A percentile compares a stretch with the other conserved stretches of the same genome.
Conservation (phyloP, 1,284 basidiomycete genomes). For the Sparassis latifolia region DNA sequence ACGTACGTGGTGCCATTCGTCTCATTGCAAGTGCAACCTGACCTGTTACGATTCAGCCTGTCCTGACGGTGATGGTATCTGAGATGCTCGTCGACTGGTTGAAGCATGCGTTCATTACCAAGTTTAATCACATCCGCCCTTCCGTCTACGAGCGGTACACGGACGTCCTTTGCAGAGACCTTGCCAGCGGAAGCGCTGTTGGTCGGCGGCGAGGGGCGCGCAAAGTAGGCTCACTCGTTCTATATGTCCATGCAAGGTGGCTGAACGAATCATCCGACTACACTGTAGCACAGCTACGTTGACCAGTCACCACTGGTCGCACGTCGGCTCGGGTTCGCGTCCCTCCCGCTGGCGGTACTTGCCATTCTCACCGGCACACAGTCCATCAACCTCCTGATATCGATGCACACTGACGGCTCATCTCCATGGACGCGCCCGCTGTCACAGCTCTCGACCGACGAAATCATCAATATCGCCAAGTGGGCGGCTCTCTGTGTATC, state of each 20-base stretch:
- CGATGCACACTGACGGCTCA: constrained; percentile 36
- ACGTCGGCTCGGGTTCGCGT: constrained; percentile 89
- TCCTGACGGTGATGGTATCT: constrained; percentile 84
- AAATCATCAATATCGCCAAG: constrained; percentile 51
- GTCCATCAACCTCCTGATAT: constrained; percentile 61
- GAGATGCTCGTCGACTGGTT: constrained; percentile 98
- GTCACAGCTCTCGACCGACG: constrained; percentile 35
- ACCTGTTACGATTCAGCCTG: constrained; percentile 52
- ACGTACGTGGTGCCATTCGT: constrained; percentile 40
- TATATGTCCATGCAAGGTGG: not conserved
- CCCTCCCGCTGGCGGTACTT: constrained; percentile 87
- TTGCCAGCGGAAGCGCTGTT: constrained; percentile 76
- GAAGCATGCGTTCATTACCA: constrained; percentile 99
- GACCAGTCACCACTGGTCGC: constrained; percentile 95
- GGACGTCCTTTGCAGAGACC: constrained; percentile 93
- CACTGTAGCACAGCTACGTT: constrained; percentile 73
- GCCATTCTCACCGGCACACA: constrained; percentile 87
- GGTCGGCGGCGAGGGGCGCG: constrained; percentile 53
- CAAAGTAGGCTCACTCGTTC: constrained; percentile 43
- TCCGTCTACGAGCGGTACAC: constrained; percentile 94
- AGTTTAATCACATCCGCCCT: constrained; percentile 94
- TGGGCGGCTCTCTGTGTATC: constrained; percentile 60
- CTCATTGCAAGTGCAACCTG: no score
- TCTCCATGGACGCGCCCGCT: constrained; percentile 32
- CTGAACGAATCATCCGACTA: constrained; percentile 2